phyloP scores from a whole-genome alignment of 2,329 filamentous ascomycete genomes.

The Calonectria pseudoreteaudii region DNA sequence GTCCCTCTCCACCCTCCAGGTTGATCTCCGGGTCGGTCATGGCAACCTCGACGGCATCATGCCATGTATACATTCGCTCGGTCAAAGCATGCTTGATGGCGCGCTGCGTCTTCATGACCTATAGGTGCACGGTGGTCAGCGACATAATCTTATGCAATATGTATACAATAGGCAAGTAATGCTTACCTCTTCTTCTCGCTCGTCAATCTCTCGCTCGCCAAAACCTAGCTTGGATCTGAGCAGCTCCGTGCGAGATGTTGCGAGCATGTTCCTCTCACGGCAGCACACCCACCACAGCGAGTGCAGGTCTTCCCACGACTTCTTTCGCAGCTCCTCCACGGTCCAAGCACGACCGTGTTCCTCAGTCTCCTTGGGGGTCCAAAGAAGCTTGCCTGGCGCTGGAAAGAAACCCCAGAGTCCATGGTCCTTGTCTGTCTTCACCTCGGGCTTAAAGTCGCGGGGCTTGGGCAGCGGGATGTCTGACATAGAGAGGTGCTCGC shows the following conservation, averaged over 20 bases:
- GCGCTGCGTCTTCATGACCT: conserved; percentile 84
- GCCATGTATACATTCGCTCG: conserved; percentile 90
- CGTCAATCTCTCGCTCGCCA: conserved; percentile 75
- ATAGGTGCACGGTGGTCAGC: conserved; percentile 1
- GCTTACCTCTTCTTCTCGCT: conserved; percentile 76
- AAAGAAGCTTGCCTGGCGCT: conserved; percentile 73
- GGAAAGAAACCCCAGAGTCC: conserved; percentile 95
- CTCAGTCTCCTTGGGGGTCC: conserved; percentile 76
- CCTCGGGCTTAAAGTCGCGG: conserved; percentile 65
- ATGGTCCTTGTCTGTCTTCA: conserved; percentile 78
- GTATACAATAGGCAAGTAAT: background rate
- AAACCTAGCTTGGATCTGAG: conserved; percentile 76
- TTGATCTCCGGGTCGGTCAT: conserved; percentile 76
- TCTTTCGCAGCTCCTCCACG: conserved; percentile 84
- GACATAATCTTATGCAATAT: background rate
- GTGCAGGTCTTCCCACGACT: conserved; percentile 95
- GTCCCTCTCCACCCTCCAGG: conserved; percentile 59
- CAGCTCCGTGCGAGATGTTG: conserved; percentile 81
- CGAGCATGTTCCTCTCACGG: conserved; percentile 89
- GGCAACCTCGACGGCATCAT: conserved; percentile 77
- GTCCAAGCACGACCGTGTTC: conserved; percentile 86
- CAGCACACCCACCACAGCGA: conserved; percentile 93
- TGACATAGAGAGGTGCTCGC: conserved; percentile 79
- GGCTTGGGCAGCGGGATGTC: conserved; percentile 81
- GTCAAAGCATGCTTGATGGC: conserved; percentile 87